These are phyloP conservation scores for Xerocomellus dryophilus DNA, from an alignment of 768 basidiomycete species.

Conservation along the genomic window DNA sequence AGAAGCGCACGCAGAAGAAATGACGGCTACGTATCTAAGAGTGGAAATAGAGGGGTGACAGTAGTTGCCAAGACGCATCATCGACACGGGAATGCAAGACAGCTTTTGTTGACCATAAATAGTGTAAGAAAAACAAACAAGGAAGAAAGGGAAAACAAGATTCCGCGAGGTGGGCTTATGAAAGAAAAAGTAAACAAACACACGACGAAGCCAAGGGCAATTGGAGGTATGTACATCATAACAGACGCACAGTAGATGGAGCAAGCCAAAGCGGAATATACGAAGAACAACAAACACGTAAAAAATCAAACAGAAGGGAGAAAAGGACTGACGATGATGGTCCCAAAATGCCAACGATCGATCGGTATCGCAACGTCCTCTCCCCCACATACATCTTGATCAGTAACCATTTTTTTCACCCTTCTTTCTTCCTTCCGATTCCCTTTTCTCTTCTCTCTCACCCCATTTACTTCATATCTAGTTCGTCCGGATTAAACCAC, in stretches of 20 bases:
- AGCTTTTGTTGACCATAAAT: constrained; percentile 32
- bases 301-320: constrained; percentile 1
- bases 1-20: neutral
- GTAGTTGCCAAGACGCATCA: neutral
- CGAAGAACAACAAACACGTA: neutral
- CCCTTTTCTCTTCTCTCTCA: neutral
- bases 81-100: constrained; percentile 6
- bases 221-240: constrained; percentile 16
- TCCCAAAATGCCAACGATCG: constrained; percentile 6
- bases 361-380: constrained; percentile 2
- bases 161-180: constrained; percentile 9
- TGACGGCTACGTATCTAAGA: neutral
- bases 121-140: constrained; percentile 5
- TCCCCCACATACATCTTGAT: constrained; percentile 7
- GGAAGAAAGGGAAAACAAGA: constrained; percentile 1
- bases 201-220: constrained; percentile 2
- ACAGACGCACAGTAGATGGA: constrained; percentile 12
- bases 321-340: constrained; percentile 10
- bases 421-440: constrained; percentile 3
- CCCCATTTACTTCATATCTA: constrained; percentile 27
- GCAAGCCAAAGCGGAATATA: constrained; percentile 6
- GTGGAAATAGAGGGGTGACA: neutral
- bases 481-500: constrained; percentile 63
- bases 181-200: constrained; percentile 3
- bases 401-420: neutral